phyloP scores from a whole-genome alignment of 1,139 yeast species.

The Debaryomyces sp. region DNA sequence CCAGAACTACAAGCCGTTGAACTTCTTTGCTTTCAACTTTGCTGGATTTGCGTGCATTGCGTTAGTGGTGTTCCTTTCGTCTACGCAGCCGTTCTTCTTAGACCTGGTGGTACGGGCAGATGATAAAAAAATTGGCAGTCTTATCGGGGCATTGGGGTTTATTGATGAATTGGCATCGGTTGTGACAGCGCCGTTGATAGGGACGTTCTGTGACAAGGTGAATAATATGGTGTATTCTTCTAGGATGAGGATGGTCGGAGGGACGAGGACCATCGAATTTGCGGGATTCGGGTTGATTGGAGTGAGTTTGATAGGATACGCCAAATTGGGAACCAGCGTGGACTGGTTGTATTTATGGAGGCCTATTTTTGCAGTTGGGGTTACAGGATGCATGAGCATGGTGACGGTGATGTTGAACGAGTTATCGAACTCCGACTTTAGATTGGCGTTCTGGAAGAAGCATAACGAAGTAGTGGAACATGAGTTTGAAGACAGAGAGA shows the following conservation, averaged over 20 bases:
- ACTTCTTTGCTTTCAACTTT: conserved; percentile 27
- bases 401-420: conserved; percentile 57
- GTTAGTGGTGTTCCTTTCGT: conserved; percentile 64
- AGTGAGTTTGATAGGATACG: conserved; percentile 51
- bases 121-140: conserved; percentile 49
- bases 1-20: conserved; percentile 17
- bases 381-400: conserved; percentile 53
- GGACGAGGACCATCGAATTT: conserved; percentile 56
- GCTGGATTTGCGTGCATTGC: conserved; percentile 57
- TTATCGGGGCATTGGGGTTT: conserved; percentile 63
- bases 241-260: conserved; percentile 28
- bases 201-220: conserved; percentile 62
- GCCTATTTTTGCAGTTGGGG: conserved; percentile 61
- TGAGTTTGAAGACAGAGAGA: neutral
- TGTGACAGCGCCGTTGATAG: conserved; percentile 61
- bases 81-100: conserved; percentile 70
- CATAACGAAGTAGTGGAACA: conserved; percentile 1
- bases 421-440: conserved; percentile 49
- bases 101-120: conserved; percentile 54
- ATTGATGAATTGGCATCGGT: conserved; percentile 64
- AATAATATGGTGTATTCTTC: conserved; percentile 15
- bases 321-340: conserved; percentile 27
- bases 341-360: conserved; percentile 55
- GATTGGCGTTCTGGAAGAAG: conserved; percentile 30
- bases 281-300: conserved; percentile 53